phyloP scores from a whole-genome alignment of 2,329 filamentous ascomycete genomes.

The Aspergillus aculeatinus region DNA sequence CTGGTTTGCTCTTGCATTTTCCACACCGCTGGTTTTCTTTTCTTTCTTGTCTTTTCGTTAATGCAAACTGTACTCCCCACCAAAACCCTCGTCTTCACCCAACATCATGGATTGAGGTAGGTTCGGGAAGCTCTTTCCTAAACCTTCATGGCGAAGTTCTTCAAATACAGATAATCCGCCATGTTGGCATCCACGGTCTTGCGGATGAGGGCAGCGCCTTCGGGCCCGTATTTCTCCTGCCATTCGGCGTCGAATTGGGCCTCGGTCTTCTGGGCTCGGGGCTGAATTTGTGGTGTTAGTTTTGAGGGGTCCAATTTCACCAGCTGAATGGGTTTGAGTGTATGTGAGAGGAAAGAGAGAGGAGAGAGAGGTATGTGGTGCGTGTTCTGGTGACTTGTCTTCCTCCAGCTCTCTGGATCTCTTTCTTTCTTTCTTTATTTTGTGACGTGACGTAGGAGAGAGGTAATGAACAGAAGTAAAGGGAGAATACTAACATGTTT shows the following conservation, averaged over 20 bases:
- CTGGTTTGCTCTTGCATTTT: not conserved
- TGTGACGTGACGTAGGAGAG: not conserved
- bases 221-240: conserved; percentile 60
- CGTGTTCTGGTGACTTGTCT: too few relatives aligned
- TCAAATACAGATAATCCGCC: conserved; percentile 63
- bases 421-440: not conserved
- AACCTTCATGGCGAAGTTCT: conserved; percentile 62
- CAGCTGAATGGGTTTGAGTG: too few relatives aligned
- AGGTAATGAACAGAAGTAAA: not conserved
- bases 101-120: too few relatives aligned
- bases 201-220: conserved; percentile 59
- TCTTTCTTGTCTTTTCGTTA: not conserved
- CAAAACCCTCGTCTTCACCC: too few relatives aligned
- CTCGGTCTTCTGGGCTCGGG: conserved; percentile 43
- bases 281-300: conserved; percentile 25
- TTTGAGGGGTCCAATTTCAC: not conserved
- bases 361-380: not conserved
- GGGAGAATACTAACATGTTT: conserved; percentile 39
- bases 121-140: conserved; percentile 16
- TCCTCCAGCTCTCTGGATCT: not conserved
- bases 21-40: not conserved
- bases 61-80: conserved; percentile 1
- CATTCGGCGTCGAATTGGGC: conserved; percentile 60
- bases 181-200: conserved; percentile 60
- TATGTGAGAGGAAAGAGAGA: not conserved